Evolutionary conservation across 345 rosid species (phyloP), one percentile per base, ranked within the genome.

Genomic region (Anacardium occidentale): DNA sequence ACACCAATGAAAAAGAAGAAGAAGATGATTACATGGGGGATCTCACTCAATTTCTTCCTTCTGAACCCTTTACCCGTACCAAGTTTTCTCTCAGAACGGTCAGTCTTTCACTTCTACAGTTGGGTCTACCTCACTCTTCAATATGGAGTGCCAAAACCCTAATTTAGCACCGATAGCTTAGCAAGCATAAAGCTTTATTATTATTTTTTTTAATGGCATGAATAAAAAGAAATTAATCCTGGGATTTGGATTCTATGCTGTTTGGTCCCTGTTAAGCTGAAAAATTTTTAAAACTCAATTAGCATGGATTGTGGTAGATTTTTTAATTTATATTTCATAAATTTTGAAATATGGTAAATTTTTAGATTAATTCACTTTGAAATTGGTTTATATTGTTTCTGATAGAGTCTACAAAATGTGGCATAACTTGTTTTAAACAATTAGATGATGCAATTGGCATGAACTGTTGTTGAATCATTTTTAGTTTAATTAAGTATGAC

Each of bases 11-110:
- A 63, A 66, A 45, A 48, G 84, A 73, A 24, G 89, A 76, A 22
- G 88, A 85, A 0, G 97, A 87, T 47, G 98, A 92, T 78, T 94
- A 92, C 90, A 92, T 92, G 98, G 98, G 92, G 24, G 96, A 95
- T 78, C 85, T 95, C 21, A 86, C 97, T 68, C 85, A 75, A 15
- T 93, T 92, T 66, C 75, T 95, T 68, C 89, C 93, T 56, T 81
- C 84, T 0, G 91, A 87, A 51, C 77, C 76, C 21, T 68, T 83
- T 0, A 79, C 64, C 3, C 67, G 87, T 21, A 61, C 93, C 15
- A 86, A 80, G 26, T 21, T 57, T 25, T 62, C 85, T 51, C 17
- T 79, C 50, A 81, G 68, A 51, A 83, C 80, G 92, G 95, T 88
- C 73, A 34, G 79, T 55, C 8, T 37, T 37, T 37, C 7, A 37